Evolutionary conservation across 1,139 yeast genomes (phyloP), one percentile per base, ranked within the genome.

Genomic region (Hyphopichia wangnamkhiaoensis): DNA sequence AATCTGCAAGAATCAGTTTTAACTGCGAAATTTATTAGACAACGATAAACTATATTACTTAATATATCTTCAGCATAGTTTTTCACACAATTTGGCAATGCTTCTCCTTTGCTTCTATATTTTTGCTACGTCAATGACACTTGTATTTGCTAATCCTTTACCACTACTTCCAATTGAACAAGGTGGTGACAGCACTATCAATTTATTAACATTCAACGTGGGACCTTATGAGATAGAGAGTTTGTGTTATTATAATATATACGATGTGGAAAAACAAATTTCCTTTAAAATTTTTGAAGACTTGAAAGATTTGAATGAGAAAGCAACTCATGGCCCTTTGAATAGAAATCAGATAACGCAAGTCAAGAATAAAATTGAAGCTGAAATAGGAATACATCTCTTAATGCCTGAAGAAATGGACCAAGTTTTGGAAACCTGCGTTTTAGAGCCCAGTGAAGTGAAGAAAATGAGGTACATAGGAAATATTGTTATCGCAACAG

Each of bases 201-300:
- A 10, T 21, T 19, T 30, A n/a, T 4, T 36, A 7, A 20, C 38
- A 13, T 36, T 13, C n/a, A 10, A 25, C 32, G 19, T 25, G 6
- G 20, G 35, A 2, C 31, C 31, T 3, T 18, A 27, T 21, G 38
- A 37, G 13, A 21, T 12, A 4, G 15, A 14, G 13, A 24, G 38
- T 5, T 5, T 13, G 20, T 39, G 33, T 34, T 35, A 30, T 35
- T 43, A 42, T 33, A 43, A 43, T 32, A 35, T 43, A 13, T 26
- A 37, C 24, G 35, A 24, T 10, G 39, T 35, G 16, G 37, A 37
- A 30, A 28, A 37, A 31, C 26, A 35, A 14, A 33, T 43, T n/a
- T 41, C 17, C n/a, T 10, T 28, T 6, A 33, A 34, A 21, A 7
- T 21, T 8, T n/a, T n/a, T n/a, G n/a, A n/a, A n/a, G n/a, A n/a